Evolutionary conservation across 371 early-diverging fungal species (phyloP), one percentile per base, ranked within the genome.

Genomic region (Neoconidiobolus thromboides): DNA sequence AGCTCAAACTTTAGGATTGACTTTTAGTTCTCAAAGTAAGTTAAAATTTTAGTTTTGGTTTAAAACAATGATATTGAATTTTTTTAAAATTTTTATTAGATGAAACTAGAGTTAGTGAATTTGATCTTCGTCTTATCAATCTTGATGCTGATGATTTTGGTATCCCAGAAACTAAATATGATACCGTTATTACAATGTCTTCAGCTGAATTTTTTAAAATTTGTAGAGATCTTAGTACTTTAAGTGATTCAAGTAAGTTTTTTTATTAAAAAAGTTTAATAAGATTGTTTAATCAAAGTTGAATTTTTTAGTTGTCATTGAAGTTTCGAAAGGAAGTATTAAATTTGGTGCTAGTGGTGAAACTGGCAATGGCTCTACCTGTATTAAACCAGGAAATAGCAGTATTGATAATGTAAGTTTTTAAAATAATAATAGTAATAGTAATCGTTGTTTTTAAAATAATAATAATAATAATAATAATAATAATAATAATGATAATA

Each of bases 121-220:
- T 85, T 70, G 89, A 92, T 63, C 75, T 97, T 60, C 97, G 96
- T 77, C 78, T 98, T 60, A 91, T 97, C 89, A 92, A 92, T 68
- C 91, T 96, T 66, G 96, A 95, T 70, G 77, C 80, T 56, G 98
- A 98, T 63, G 91, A 94, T 68, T 78, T 96, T 64, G 92, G 89
- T 66, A 93, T 96, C 64, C 98, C 97, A 56, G 94, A 93, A 3
- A 87, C 89, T 15, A 78, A 83, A 12, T 96, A 93, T 73, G 91
- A 93, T 63, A 91, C 89, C 9, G 81, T 79, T 57, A 83, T 97
- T 37, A 75, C 71, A 44, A 86, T 98, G 89, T 79, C 89, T 54
- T 85, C 94, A 6, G 69, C 72, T 50, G 91, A 95, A 71, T 97
- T 97, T 73, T 79, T 84, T 59, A 88, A 93, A 62, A 93, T 94